Conservation (phyloP, 2,329 filamentous ascomycete species). For the Penicillium sp. region DNA sequence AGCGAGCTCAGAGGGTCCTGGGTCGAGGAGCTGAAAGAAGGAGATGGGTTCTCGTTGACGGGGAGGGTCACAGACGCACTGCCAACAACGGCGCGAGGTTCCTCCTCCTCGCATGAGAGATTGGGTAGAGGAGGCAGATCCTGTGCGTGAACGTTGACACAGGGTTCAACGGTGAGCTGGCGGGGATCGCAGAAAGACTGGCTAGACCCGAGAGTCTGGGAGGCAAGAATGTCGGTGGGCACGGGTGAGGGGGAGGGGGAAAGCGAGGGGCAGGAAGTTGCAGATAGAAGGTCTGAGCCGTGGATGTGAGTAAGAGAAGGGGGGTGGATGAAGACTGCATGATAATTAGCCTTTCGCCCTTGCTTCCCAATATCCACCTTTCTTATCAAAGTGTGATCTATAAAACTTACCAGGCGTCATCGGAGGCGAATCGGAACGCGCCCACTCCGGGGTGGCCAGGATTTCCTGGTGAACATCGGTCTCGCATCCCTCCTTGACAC, state of each 20-base stretch:
- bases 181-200: slow-evolving; percentile 84
- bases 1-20: slow-evolving; percentile 59
- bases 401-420: slow-evolving; percentile 80
- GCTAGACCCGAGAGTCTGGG: slow-evolving; percentile 60
- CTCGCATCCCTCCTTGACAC: slow-evolving; percentile 70
- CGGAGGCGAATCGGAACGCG: slow-evolving; percentile 74
- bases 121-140: slow-evolving; percentile 62
- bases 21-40: slow-evolving; percentile 43
- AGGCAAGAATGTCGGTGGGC: slow-evolving; percentile 69
- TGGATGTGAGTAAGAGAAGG: slow-evolving; percentile 62
- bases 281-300: slow-evolving; percentile 68
- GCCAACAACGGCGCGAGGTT: slow-evolving; percentile 38
- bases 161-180: slow-evolving; percentile 71
- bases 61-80: slow-evolving; percentile 40
- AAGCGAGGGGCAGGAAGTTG: slow-evolving; percentile 73
- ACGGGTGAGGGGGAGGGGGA: slow-evolving; percentile 84
- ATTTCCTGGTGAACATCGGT: slow-evolving; percentile 69
- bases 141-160: slow-evolving; percentile 47
- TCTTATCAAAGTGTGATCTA: slow-evolving; percentile 8
- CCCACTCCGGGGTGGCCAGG: slow-evolving; percentile 72
- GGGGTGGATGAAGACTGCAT: slow-evolving; percentile 64
- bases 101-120: slow-evolving; percentile 51
- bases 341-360: slow-evolving; percentile 30
- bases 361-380: slow-evolving; percentile 8
- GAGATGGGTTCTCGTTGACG: slow-evolving; percentile 39